Evolutionary conservation across 139 green algal genomes (phyloP).

Genomic region (Dunaliella primolecta): DNA sequence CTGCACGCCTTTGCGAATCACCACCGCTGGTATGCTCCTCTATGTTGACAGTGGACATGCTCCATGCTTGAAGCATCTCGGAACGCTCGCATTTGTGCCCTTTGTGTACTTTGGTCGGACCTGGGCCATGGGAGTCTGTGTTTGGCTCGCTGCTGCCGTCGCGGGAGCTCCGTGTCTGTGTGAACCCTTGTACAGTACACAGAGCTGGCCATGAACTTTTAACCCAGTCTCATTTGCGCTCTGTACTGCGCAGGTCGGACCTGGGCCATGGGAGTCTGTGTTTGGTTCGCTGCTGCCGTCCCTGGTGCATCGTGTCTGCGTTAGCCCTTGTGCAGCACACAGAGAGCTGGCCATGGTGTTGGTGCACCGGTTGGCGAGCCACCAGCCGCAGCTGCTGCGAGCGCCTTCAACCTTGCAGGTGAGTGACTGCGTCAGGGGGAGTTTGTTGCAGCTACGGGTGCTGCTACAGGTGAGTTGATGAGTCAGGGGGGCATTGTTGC

Average conservation of each 20-base stretch:
- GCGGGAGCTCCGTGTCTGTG: background rate
- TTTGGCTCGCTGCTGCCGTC: background rate
- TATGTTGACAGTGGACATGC: too few relatives aligned
- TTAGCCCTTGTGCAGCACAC: background rate
- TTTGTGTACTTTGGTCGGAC: background rate
- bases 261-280: background rate
- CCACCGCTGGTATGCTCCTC: too few relatives aligned
- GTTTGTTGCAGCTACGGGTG: too few relatives aligned
- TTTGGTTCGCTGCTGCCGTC: background rate
- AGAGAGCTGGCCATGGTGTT: slow-evolving; percentile 5
- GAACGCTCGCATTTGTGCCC: too few relatives aligned
- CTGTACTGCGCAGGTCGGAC: background rate
- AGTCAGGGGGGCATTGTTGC: too few relatives aligned
- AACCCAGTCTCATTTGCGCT: too few relatives aligned
- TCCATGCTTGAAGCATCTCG: too few relatives aligned
- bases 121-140: background rate
- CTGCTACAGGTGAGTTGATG: too few relatives aligned
- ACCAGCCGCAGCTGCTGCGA: slow-evolving; percentile 9
- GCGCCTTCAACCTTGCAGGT: background rate
- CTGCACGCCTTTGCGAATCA: too few relatives aligned
- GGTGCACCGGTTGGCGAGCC: slow-evolving; percentile 1
- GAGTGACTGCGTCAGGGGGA: too few relatives aligned
- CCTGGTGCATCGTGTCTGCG: background rate
- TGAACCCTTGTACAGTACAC: background rate
- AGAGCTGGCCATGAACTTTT: slow-evolving; percentile 2